Evolutionary conservation across 305 asterid species (phyloP).

Genomic region (Plantago coronopus): DNA sequence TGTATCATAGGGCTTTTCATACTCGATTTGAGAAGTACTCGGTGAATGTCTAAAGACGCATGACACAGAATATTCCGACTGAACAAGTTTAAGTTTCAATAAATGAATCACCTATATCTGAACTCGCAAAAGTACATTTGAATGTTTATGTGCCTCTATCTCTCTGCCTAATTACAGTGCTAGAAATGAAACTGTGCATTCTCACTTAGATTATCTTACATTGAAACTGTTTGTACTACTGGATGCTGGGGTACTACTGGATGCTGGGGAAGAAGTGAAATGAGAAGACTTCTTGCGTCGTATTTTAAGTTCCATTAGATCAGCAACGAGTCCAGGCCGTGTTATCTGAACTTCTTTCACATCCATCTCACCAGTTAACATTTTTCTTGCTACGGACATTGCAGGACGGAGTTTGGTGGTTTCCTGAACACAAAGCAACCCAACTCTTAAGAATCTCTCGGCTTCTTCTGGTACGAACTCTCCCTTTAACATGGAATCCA

Average conservation of each 20-base stretch:
- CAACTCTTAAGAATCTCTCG: slow-evolving; percentile 46
- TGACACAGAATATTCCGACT: not conserved
- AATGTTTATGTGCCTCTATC: slow-evolving; percentile 14
- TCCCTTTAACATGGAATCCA: slow-evolving; percentile 52
- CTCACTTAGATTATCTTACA: not conserved
- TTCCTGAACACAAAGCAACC: slow-evolving; percentile 76
- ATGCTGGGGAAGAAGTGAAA: slow-evolving; percentile 44
- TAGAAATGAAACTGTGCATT: not conserved
- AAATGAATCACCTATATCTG: slow-evolving; percentile 11
- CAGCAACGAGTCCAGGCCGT: slow-evolving; percentile 59
- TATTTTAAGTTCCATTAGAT: slow-evolving; percentile 59
- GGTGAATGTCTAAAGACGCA: no score
- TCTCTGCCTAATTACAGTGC: slow-evolving; percentile 13
- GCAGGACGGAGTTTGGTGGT: slow-evolving; percentile 52
- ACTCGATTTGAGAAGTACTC: no score
- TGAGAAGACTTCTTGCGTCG: slow-evolving; percentile 35
- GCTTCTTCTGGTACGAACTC: slow-evolving; percentile 50
- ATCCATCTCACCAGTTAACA: slow-evolving; percentile 49
- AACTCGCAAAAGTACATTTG: not conserved
- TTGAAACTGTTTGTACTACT: slow-evolving; percentile 32
- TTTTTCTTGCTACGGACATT: slow-evolving; percentile 57
- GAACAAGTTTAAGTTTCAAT: not conserved
- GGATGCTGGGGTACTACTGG: slow-evolving; percentile 46
- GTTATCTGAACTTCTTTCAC: slow-evolving; percentile 31
- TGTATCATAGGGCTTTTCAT: no score